Evolutionary conservation across 2,329 filamentous ascomycete genomes (phyloP).

Genomic region (Cercospora citrullina): DNA sequence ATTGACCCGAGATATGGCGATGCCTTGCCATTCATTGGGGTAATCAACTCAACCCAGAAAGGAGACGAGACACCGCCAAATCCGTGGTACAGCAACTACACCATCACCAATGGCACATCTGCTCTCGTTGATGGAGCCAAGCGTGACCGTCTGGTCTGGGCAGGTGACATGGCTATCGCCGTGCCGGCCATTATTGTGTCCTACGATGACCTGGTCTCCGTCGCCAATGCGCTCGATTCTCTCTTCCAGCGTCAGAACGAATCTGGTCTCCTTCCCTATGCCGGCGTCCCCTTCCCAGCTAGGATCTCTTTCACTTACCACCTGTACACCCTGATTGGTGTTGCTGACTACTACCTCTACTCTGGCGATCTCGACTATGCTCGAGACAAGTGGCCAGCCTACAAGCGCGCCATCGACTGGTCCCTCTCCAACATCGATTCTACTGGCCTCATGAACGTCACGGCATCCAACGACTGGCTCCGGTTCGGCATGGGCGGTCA

Average conservation of each 20-base stretch:
- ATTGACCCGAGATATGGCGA: slow-evolving; percentile 42
- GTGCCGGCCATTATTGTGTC: slow-evolving; percentile 52
- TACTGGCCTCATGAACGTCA: slow-evolving; percentile 50
- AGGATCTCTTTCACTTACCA: slow-evolving; percentile 57
- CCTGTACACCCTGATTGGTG: slow-evolving; percentile 50
- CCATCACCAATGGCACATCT: slow-evolving; percentile 43
- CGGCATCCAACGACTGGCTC: slow-evolving; percentile 49
- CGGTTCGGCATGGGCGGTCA: slow-evolving; percentile 54
- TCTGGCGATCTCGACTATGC: slow-evolving; percentile 45
- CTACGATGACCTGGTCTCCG: slow-evolving; percentile 45
- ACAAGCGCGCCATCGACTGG: slow-evolving; percentile 47
- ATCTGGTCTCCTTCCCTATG: slow-evolving; percentile 34
- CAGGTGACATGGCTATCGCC: slow-evolving; percentile 60
- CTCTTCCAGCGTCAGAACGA: slow-evolving; percentile 36
- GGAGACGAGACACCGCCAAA: slow-evolving; percentile 35
- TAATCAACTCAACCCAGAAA: slow-evolving; percentile 37
- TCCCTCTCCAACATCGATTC: slow-evolving; percentile 47
- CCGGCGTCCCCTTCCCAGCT: slow-evolving; percentile 34
- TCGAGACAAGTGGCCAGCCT: slow-evolving; percentile 45
- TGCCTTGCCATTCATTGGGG: slow-evolving; percentile 38
- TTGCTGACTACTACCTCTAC: slow-evolving; percentile 46
- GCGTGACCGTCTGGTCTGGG: slow-evolving; percentile 61
- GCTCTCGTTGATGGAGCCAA: slow-evolving; percentile 57
- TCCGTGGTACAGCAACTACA: slow-evolving; percentile 46
- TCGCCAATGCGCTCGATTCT: slow-evolving; percentile 36